These are phyloP conservation scores for Capillidium rhysosporum DNA, from an alignment of 371 early-diverging fungal genomes.

Conservation along the genomic window DNA sequence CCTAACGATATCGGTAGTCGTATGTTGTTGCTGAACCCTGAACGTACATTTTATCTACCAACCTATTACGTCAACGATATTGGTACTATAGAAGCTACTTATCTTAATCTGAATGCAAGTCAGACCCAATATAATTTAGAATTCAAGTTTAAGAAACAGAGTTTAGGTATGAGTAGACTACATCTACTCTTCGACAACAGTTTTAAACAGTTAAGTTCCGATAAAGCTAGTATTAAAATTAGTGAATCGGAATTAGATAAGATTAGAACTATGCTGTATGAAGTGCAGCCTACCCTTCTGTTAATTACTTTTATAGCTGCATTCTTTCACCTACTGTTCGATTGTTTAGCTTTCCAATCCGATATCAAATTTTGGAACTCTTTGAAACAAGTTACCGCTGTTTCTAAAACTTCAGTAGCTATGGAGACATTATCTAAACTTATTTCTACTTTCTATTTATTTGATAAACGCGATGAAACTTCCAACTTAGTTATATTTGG, in stretches of 20 bases:
- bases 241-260: slow-evolving; percentile 19
- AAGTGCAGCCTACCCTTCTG: slow-evolving; percentile 23
- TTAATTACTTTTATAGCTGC: slow-evolving; percentile 39
- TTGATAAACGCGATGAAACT: slow-evolving; percentile 22
- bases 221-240: slow-evolving; percentile 11
- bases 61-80: slow-evolving; percentile 20
- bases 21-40: not conserved
- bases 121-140: not conserved
- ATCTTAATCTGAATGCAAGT: slow-evolving; percentile 3
- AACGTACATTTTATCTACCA: slow-evolving; percentile 14
- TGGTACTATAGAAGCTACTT: slow-evolving; percentile 12
- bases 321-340: slow-evolving; percentile 43
- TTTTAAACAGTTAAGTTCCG: not conserved
- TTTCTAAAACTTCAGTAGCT: slow-evolving; percentile 35
- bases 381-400: slow-evolving; percentile 24
- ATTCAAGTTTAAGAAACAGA: slow-evolving; percentile 8
- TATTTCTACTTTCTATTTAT: slow-evolving; percentile 38
- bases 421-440: slow-evolving; percentile 27
- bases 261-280: slow-evolving; percentile 23
- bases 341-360: slow-evolving; percentile 57
- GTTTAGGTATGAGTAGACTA: slow-evolving; percentile 22
- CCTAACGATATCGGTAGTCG: slow-evolving; percentile 5
- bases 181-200: not conserved
- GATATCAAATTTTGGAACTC: slow-evolving; percentile 35
- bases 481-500: slow-evolving; percentile 19